phyloP scores from a whole-genome alignment of 2,329 filamentous ascomycete genomes.

The Endothia cerciana region DNA sequence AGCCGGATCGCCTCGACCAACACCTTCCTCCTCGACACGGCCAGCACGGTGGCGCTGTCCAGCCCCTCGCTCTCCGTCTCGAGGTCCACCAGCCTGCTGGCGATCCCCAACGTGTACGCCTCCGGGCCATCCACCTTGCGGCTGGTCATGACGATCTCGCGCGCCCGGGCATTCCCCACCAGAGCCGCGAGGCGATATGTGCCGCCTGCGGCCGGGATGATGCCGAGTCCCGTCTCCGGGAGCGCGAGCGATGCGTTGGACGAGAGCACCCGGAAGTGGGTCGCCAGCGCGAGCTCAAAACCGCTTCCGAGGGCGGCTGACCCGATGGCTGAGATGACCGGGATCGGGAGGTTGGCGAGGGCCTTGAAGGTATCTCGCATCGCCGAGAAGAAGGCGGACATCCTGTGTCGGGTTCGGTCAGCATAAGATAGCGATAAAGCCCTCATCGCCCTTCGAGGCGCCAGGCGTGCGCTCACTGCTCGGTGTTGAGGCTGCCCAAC shows the following conservation, averaged over 20 bases:
- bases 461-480: slow-evolving; percentile 65
- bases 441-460: no score
- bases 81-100: slow-evolving; percentile 86
- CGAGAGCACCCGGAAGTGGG: slow-evolving; percentile 84
- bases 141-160: slow-evolving; percentile 89
- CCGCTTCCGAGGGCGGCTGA: slow-evolving; percentile 90
- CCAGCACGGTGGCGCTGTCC: slow-evolving; percentile 45
- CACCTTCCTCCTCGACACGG: slow-evolving; percentile 66
- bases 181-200: slow-evolving; percentile 84
- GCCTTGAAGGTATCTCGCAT: slow-evolving; percentile 77
- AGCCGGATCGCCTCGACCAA: slow-evolving; percentile 77
- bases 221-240: slow-evolving; percentile 89
- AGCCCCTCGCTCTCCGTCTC: slow-evolving; percentile 50
- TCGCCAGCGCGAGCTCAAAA: slow-evolving; percentile 87
- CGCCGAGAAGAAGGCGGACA: slow-evolving; percentile 73
- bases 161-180: slow-evolving; percentile 79
- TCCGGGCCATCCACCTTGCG: slow-evolving; percentile 79
- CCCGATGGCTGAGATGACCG: slow-evolving; percentile 86
- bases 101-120: slow-evolving; percentile 88
- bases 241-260: slow-evolving; percentile 79
- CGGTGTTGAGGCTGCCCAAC: slow-evolving; percentile 71
- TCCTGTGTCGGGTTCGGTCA: slow-evolving; percentile 59
- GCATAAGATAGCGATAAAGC: no score
- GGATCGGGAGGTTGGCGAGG: slow-evolving; percentile 78
- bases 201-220: slow-evolving; percentile 92